Evolutionary conservation across 1,284 basidiomycete genomes (phyloP).

Genomic region (Cryptococcus hybrid): DNA sequence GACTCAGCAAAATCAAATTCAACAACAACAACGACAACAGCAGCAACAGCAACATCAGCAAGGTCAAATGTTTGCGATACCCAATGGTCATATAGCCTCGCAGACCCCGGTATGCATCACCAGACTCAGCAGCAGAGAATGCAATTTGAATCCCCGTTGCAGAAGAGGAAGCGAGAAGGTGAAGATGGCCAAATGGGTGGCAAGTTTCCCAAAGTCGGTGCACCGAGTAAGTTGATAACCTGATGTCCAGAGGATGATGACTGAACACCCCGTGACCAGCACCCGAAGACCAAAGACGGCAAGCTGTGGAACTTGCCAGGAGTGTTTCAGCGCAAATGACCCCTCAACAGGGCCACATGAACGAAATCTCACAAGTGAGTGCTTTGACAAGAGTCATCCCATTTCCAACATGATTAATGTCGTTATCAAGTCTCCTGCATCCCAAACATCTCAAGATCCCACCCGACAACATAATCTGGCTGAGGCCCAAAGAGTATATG

Average conservation of each 20-base stretch:
- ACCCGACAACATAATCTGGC: not conserved
- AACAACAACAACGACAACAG: constrained; percentile 7
- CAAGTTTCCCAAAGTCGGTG: too few relatives aligned
- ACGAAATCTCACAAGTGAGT: constrained; percentile 14
- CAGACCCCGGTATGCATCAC: too few relatives aligned
- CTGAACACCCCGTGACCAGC: constrained; percentile 2
- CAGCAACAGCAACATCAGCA: constrained; percentile 6
- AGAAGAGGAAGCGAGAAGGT: constrained; percentile 16
- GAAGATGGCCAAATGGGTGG: not conserved
- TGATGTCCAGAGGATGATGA: too few relatives aligned
- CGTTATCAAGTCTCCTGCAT: not conserved
- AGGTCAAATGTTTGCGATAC: not conserved
- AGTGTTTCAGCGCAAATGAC: constrained; percentile 13
- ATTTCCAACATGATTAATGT: not conserved
- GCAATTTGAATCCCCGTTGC: not conserved
- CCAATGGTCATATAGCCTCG: not conserved
- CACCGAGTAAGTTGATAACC: too few relatives aligned
- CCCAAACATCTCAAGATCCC: not conserved
- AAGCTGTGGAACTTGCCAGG: constrained; percentile 23
- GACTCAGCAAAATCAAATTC: constrained; percentile 4
- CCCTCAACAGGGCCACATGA: not conserved
- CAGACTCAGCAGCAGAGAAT: too few relatives aligned
- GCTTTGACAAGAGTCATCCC: not conserved
- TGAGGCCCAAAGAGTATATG: constrained; percentile 24
- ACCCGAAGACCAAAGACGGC: constrained; percentile 20